Percentiles rank a stretch among this genome's conserved stretches.
Conservation (phyloP, 257 asterid genomes). For the Datura wrightii region DNA sequence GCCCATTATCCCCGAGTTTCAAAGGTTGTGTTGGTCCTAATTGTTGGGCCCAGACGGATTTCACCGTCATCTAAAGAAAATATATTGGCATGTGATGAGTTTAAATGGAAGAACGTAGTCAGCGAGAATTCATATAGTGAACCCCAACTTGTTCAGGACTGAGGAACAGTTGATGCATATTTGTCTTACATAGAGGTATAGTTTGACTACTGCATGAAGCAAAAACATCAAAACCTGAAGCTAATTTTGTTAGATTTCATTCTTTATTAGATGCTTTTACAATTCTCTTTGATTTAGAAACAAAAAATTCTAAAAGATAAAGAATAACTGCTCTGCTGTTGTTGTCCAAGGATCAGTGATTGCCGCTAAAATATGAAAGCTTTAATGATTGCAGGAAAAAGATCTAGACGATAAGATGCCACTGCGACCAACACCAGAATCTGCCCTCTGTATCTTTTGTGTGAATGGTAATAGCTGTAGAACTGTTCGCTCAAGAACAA, state of each 20-base stretch:
- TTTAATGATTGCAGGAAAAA: slow-evolving; percentile 46
- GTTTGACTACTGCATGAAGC: neutral
- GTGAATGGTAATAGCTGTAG: slow-evolving; percentile 54
- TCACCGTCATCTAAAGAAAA: too few species aligned
- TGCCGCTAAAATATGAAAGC: slow-evolving; percentile 20
- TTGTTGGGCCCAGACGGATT: too few species aligned
- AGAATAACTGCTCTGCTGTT: neutral
- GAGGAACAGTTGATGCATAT: neutral
- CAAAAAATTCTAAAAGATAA: neutral
- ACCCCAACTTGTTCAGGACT: too few species aligned
- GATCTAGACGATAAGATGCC: slow-evolving; percentile 46
- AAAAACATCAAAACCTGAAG: neutral
- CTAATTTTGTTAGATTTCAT: neutral
- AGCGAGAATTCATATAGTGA: too few species aligned
- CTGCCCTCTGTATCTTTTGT: slow-evolving; percentile 57
- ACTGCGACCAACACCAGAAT: slow-evolving; percentile 47
- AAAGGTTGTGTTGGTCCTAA: too few species aligned
- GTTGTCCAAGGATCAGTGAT: slow-evolving; percentile 6
- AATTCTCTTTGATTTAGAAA: neutral
- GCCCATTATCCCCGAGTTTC: too few species aligned
- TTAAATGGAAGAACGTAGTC: too few species aligned
- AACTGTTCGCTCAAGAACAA: slow-evolving; percentile 60
- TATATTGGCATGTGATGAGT: too few species aligned
- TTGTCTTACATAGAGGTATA: neutral
- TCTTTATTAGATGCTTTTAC: neutral